Percentiles rank a stretch among this genome's conserved stretches.
These are phyloP conservation scores for Hypoxylon crocopeplum DNA, from an alignment of 495 filamentous ascomycete genomes.

Conservation along the genomic window DNA sequence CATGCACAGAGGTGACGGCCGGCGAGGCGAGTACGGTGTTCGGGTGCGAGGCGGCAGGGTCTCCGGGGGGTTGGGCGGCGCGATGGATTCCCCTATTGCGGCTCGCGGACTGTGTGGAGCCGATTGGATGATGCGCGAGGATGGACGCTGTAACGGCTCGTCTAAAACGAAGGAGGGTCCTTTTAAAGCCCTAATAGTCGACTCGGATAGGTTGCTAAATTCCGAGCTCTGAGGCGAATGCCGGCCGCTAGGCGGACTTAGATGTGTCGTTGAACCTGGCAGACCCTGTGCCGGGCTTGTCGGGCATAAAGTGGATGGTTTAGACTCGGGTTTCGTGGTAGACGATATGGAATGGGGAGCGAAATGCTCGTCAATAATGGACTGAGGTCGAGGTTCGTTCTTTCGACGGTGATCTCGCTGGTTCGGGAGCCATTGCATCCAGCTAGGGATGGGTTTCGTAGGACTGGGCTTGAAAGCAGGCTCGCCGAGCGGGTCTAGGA, in stretches of 20 bases:
- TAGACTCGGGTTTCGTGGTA: neutral
- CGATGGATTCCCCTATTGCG: neutral
- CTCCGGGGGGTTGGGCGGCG: conserved; percentile 4
- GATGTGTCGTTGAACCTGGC: neutral
- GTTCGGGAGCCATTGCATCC: conserved; percentile 50
- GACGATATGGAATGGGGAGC: conserved; percentile 4
- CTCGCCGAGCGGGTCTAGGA: conserved; percentile 48
- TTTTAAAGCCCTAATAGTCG: conserved; percentile 16
- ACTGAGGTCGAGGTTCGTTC: conserved; percentile 25
- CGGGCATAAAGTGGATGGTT: conserved; percentile 7
- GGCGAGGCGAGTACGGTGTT: conserved; percentile 36
- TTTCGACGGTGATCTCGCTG: conserved; percentile 9
- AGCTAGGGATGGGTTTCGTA: conserved; percentile 54
- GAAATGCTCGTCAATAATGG: conserved; percentile 42
- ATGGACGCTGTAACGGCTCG: conserved; percentile 42
- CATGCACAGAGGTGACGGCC: conserved; percentile 11
- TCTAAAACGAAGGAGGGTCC: conserved; percentile 36
- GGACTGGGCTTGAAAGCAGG: conserved; percentile 50
- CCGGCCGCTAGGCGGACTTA: neutral
- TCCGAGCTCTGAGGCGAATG: neutral
- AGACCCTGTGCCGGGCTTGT: conserved; percentile 6
- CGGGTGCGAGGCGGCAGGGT: conserved; percentile 17
- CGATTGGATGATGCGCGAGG: conserved; percentile 14
- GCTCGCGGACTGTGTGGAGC: conserved; percentile 7
- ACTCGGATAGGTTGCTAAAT: neutral